Evolutionary conservation across 768 basidiomycete genomes (phyloP), one percentile per base, ranked within the genome.

Genomic region (Fistulinella prunicolor): DNA sequence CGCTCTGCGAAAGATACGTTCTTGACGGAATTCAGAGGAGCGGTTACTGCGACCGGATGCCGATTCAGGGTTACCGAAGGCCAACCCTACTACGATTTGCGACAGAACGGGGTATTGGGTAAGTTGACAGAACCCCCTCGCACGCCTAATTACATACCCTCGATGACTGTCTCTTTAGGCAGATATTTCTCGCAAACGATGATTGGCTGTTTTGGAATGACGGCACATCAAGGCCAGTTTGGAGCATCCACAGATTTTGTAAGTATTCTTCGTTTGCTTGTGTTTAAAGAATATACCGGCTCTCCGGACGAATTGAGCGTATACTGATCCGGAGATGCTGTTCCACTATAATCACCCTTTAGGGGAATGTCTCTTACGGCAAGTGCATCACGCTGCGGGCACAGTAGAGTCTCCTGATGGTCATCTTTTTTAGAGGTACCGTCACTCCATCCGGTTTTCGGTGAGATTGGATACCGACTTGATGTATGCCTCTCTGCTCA

Each of bases 241-340:
- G 67, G 67, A 16, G 86, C 85, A 3, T 89, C 86, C 5, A 88
- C 88, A 9, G 88, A 90, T 65, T 89, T 89, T 63, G 88, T 89
- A 52, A 70, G 85, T 72, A 4, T 46, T 47, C 30, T 22, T 14
- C 13, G 6, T 10, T 28, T 6, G 26, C 10, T 28, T 10, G 6
- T 32, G 6, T 32, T 32, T 32, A 10, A 32, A 32, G 13, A 2
- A n/a, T n/a, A n/a, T n/a, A n/a, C 26, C 23, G 24, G 6, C 44
- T 29, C 13, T 8, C 24, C 29, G 30, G 13, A 32, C 13, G 13
- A 32, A 32, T 32, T 32, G 22, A 35, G 39, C 22, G 30, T 21
- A 38, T 46, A 32, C 39, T 35, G 38, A 40, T 22, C 22, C 17
- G n/a, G 8, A 6, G 17, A 28, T 26, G 43, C 43, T 54, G 37